phyloP scores from a whole-genome alignment of 768 basidiomycete species.

The Suillus paluster region DNA sequence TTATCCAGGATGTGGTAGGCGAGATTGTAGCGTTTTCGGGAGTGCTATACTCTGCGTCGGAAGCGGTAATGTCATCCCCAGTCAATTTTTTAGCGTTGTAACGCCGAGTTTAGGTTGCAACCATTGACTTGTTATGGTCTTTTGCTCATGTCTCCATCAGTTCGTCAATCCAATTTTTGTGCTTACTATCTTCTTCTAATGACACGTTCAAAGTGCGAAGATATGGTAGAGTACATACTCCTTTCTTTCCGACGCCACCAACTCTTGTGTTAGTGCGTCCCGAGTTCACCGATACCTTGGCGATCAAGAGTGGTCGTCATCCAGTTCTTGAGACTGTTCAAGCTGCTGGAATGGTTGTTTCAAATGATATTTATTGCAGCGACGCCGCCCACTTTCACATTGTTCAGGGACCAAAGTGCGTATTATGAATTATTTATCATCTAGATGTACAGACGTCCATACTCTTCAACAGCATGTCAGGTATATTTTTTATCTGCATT shows the following conservation, averaged over 20 bases:
- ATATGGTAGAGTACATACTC: slow-evolving; percentile 42
- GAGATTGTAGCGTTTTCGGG: slow-evolving; percentile 75
- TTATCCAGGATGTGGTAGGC: slow-evolving; percentile 77
- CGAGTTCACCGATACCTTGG: slow-evolving; percentile 88
- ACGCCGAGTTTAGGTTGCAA: slow-evolving; percentile 60
- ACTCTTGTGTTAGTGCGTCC: slow-evolving; percentile 66
- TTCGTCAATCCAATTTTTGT: slow-evolving; percentile 40
- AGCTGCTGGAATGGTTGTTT: slow-evolving; percentile 68
- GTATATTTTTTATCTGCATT: slow-evolving; percentile 28
- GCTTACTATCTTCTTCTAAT: slow-evolving; percentile 1
- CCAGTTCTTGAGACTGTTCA: slow-evolving; percentile 83
- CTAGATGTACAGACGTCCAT: background rate
- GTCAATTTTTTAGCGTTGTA: background rate
- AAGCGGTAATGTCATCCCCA: slow-evolving; percentile 59
- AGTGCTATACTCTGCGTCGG: slow-evolving; percentile 86
- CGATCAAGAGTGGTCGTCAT: slow-evolving; percentile 88
- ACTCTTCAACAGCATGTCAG: slow-evolving; percentile 58
- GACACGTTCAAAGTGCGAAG: slow-evolving; percentile 43
- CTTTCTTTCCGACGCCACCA: background rate
- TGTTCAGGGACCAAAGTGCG: slow-evolving; percentile 88
- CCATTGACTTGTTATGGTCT: slow-evolving; percentile 89
- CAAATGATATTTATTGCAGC: slow-evolving; percentile 91
- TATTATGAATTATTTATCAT: slow-evolving; percentile 13
- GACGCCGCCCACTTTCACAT: slow-evolving; percentile 88
- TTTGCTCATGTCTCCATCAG: slow-evolving; percentile 85